Conservation (phyloP, 2,329 filamentous ascomycete genomes). For the Fusarium transvaalense region DNA sequence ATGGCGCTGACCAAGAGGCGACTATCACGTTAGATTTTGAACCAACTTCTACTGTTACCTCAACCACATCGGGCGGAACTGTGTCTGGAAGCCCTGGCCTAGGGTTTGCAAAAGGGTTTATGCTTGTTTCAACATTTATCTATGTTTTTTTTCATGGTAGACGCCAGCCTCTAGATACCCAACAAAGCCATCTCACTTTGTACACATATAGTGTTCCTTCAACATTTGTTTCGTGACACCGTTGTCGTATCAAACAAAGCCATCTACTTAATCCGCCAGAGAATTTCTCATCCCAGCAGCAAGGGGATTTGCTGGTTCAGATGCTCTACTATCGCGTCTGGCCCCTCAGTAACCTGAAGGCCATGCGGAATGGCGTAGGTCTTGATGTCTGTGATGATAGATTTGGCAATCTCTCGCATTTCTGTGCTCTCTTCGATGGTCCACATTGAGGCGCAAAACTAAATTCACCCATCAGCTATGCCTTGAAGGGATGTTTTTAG, state of each 20-base stretch:
- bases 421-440: constrained; percentile 60
- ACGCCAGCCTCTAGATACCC: not conserved
- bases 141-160: not conserved
- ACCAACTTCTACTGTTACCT: not conserved
- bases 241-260: not conserved
- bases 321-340: constrained; percentile 66
- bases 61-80: not conserved
- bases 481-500: not conserved
- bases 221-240: not conserved
- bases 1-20: not conserved
- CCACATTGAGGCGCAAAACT: constrained; percentile 72
- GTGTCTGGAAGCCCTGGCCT: not conserved
- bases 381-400: constrained; percentile 60
- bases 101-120: not conserved
- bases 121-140: not conserved
- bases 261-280: not conserved
- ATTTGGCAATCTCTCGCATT: constrained; percentile 60
- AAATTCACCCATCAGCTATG: not conserved
- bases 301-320: constrained; percentile 58
- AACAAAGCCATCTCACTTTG: not conserved
- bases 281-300: not conserved
- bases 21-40: not conserved
- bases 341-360: constrained; percentile 64
- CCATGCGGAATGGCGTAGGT: constrained; percentile 66
- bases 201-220: not conserved